Base-by-base conservation (phyloP, 2,329 filamentous ascomycete genomes). In the Sordariomycetes sp. region DNA sequence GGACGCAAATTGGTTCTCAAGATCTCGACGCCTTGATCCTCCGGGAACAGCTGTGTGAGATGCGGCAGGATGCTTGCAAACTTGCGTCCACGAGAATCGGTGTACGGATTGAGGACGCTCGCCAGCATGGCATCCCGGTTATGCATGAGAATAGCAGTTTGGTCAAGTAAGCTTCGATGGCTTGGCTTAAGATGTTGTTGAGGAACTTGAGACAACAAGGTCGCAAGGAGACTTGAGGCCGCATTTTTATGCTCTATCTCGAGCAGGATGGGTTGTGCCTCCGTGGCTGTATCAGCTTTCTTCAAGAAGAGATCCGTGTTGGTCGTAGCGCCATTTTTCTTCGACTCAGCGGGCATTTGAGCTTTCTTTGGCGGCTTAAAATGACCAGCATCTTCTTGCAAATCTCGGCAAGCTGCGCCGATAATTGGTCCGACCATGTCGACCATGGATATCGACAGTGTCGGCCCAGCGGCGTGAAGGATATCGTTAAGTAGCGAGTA, bases 11-110 rank as follows among this genome's bases (percentile, higher is more conserved):
- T 76, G 44, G 68, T 72, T 30, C 72, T 64, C 36, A 95, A 54
- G 8, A 82, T 70, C 56, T 95, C 88, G 2, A 92, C 74, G 12
- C 70, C 72, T 37, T 73, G 64, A 32, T 80, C 72, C 9, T 68
- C 54, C 1, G 77, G 67, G 46, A 78, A 84, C 33, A 74, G 70
- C 35, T 78, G 71, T 7, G 77, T 73, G 18, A 95, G 62, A 46
- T 94, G 83, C 1, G 90, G 88, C 31, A 94, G 58, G 31, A 94
- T 80, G 53, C 81, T 92, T 19, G 82, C 69, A 39, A 78, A 74
- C 33, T 75, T 71, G 42, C 75, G 66, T 27, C 79, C 72, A 50
- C 78, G 69, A 48, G 73, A 64, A 48, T 78, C 65, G 41, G 76
- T 61, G 55, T 79, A 75, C 1, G 86, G 85, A 54, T 92, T 86